These are phyloP conservation scores for Pseudohalonectria lignicola DNA, from an alignment of 2,329 filamentous ascomycete genomes.

Conservation along the genomic window DNA sequence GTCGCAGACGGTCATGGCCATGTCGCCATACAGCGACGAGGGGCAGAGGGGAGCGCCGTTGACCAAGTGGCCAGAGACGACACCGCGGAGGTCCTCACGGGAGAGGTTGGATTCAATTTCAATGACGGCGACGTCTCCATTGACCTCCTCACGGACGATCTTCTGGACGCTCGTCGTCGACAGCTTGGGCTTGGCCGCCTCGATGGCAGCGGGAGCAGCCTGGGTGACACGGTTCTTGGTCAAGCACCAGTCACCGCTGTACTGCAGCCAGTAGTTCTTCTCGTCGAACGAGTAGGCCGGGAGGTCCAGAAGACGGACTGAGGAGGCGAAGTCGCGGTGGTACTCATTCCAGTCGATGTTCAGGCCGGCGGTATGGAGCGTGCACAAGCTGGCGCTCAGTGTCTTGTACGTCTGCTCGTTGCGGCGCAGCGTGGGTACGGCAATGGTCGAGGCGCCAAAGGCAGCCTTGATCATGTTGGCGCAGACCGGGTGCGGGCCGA, in stretches of 20 bases:
- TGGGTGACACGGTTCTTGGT: slow-evolving; percentile 52
- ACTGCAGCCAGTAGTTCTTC: slow-evolving; percentile 59
- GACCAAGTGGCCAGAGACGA: slow-evolving; percentile 54
- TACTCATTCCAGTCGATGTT: slow-evolving; percentile 62
- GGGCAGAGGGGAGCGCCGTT: slow-evolving; percentile 57
- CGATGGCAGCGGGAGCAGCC: slow-evolving; percentile 11
- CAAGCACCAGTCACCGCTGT: slow-evolving; percentile 59
- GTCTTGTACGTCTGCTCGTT: slow-evolving; percentile 55
- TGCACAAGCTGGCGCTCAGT: slow-evolving; percentile 43
- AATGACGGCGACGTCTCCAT: slow-evolving; percentile 45
- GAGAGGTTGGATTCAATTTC: slow-evolving; percentile 57
- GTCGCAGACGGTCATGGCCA: slow-evolving; percentile 45
- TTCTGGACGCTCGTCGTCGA: slow-evolving; percentile 56
- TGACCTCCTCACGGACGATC: slow-evolving; percentile 50
- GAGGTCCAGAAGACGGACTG: slow-evolving; percentile 42
- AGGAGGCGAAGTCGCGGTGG: slow-evolving; percentile 36
- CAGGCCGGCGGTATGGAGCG: slow-evolving; percentile 50
- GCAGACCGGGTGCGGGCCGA: slow-evolving; percentile 65
- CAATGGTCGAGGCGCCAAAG: slow-evolving; percentile 40
- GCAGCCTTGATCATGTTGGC: slow-evolving; percentile 57
- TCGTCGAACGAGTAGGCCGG: slow-evolving; percentile 63
- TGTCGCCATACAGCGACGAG: slow-evolving; percentile 40
- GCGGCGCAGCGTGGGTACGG: slow-evolving; percentile 50
- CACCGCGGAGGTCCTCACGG: slow-evolving; percentile 49
- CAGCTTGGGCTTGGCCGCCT: slow-evolving; percentile 41